Evolutionary conservation across 257 asterid species (phyloP).

Genomic region (Nicotiana tomentosiformis): DNA sequence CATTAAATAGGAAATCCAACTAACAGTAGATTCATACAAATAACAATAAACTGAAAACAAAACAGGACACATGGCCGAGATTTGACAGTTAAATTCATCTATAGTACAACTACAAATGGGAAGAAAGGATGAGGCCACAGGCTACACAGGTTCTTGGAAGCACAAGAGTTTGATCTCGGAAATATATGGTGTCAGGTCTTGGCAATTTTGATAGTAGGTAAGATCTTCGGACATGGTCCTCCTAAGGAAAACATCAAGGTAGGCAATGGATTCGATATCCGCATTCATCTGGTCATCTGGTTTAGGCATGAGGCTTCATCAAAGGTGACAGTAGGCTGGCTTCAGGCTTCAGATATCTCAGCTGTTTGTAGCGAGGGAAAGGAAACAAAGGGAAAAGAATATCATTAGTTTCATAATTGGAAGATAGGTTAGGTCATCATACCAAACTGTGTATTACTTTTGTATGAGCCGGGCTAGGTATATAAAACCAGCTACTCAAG

Average conservation of each 20-base stretch:
- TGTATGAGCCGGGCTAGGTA: neutral
- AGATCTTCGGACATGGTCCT: slow-evolving; percentile 74
- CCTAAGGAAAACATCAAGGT: slow-evolving; percentile 74
- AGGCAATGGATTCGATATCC: slow-evolving; percentile 68
- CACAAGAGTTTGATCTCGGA: slow-evolving; percentile 56
- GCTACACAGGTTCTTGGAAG: slow-evolving; percentile 75
- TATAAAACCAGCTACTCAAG: neutral
- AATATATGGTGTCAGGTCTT: slow-evolving; percentile 55
- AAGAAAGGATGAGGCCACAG: slow-evolving; percentile 46
- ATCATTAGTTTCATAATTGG: slow-evolving; percentile 60
- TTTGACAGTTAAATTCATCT: slow-evolving; percentile 26
- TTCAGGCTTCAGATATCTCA: slow-evolving; percentile 85
- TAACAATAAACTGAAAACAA: neutral
- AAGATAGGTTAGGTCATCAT: slow-evolving; percentile 19
- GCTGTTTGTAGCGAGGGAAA: slow-evolving; percentile 85
- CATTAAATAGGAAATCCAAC: neutral
- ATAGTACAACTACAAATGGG: slow-evolving; percentile 41
- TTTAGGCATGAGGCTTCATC: slow-evolving; percentile 92
- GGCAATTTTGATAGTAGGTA: slow-evolving; percentile 58
- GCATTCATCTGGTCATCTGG: slow-evolving; percentile 90
- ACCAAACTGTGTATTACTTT: slow-evolving; percentile 16
- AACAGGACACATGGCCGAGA: slow-evolving; percentile 36
- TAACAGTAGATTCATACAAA: slow-evolving; percentile 3
- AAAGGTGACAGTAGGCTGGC: slow-evolving; percentile 54
- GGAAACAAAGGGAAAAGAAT: slow-evolving; percentile 75